Evolutionary conservation across 805 yeast genomes (phyloP).

Genomic region (Vanderwaltozyma tropicalis): DNA sequence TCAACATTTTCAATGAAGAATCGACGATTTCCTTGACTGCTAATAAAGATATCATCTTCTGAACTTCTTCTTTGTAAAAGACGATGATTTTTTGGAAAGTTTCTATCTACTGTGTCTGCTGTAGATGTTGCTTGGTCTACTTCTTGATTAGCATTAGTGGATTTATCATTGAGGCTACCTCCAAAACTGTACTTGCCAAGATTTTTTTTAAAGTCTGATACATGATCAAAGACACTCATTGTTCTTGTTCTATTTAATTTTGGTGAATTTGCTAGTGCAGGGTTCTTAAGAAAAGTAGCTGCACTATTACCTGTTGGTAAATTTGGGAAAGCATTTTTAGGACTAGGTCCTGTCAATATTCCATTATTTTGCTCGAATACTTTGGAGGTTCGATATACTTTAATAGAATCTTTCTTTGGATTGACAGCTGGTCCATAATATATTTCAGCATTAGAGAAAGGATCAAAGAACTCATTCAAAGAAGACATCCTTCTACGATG

Average conservation of each 20-base stretch:
- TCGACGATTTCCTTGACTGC: conserved; percentile 30
- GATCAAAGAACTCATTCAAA: conserved; percentile 43
- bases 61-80: conserved; percentile 41
- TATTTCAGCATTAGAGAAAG: conserved; percentile 55
- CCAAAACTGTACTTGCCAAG: conserved; percentile 1
- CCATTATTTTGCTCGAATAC: conserved; percentile 19
- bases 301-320: too few relatives aligned
- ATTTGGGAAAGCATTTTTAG: not conserved
- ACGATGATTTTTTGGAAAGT: conserved; percentile 1
- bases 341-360: not conserved
- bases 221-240: conserved; percentile 36
- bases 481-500: conserved; percentile 31
- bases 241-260: conserved; percentile 46
- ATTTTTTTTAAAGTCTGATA: conserved; percentile 15
- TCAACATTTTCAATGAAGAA: conserved; percentile 72
- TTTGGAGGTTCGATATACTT: conserved; percentile 24
- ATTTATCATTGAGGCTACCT: not conserved
- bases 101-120: not conserved
- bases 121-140: not conserved
- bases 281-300: too few relatives aligned
- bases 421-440: conserved; percentile 59
- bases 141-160: not conserved
- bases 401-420: conserved; percentile 31
- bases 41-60: conserved; percentile 37
- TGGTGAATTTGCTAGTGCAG: not conserved